A percentile compares a stretch with the other conserved stretches of the same genome.
phyloP scores from a whole-genome alignment of 805 yeast species.

The Clavispora vitiphila region DNA sequence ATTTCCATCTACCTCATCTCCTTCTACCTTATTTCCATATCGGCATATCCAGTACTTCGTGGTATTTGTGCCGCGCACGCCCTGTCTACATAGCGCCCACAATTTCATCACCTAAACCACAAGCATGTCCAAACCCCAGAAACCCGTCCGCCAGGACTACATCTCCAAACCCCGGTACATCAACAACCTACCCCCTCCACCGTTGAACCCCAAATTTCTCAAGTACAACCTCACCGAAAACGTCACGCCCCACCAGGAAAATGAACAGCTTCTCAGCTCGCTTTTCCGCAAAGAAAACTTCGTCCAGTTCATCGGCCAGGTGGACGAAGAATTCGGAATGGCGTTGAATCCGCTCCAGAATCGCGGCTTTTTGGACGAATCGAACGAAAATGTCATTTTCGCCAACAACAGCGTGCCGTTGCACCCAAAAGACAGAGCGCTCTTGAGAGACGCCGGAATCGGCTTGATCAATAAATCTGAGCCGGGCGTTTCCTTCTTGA shows the following conservation, averaged over 20 bases:
- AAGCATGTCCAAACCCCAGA: conserved; percentile 23
- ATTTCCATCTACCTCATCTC: not conserved
- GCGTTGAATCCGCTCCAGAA: conserved; percentile 64
- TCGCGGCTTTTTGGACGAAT: conserved; percentile 63
- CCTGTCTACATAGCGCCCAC: conserved; percentile 1
- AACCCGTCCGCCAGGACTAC: conserved; percentile 62
- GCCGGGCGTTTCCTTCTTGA: conserved; percentile 70
- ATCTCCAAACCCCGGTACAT: conserved; percentile 78
- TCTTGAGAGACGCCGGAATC: conserved; percentile 75
- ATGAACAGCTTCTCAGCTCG: conserved; percentile 56
- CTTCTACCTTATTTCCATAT: too few relatives aligned
- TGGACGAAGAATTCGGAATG: conserved; percentile 69
- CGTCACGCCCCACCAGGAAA: conserved; percentile 33
- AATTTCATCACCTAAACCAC: not conserved
- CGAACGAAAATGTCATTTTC: conserved; percentile 43
- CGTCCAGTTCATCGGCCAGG: conserved; percentile 48
- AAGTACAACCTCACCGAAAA: conserved; percentile 42
- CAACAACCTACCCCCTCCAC: conserved; percentile 90
- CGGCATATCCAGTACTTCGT: too few relatives aligned
- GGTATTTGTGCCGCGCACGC: conserved; percentile 7
- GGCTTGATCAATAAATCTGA: conserved; percentile 37
- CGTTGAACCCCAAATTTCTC: conserved; percentile 81
- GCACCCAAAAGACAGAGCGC: conserved; percentile 71
- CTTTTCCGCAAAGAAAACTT: conserved; percentile 73
- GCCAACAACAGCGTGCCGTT: conserved; percentile 37